A percentile compares a stretch with the other conserved stretches of the same genome.
Conservation (phyloP, 2,329 filamentous ascomycete species). For the Penicillium vulpinum region DNA sequence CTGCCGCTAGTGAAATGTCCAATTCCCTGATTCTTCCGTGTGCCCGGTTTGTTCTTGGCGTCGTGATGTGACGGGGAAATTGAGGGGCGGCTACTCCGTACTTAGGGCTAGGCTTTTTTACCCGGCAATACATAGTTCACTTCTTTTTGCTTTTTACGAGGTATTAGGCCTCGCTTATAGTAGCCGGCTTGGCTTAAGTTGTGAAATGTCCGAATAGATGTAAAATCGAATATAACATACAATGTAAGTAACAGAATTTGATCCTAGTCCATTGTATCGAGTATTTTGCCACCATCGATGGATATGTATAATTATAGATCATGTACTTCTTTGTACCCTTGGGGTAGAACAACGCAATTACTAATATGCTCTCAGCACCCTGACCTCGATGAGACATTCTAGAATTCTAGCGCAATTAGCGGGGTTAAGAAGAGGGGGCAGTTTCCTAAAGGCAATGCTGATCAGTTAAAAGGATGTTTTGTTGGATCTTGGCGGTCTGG, state of each 20-base stretch:
- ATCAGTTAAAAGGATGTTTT: background rate
- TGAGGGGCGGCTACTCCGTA: background rate
- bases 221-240: too few species aligned
- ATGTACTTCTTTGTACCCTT: background rate
- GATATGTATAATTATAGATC: background rate
- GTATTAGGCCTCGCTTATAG: background rate
- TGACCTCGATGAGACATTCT: background rate
- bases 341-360: background rate
- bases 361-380: background rate
- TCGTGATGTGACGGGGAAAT: background rate
- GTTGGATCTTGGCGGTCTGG: slow-evolving; percentile 7
- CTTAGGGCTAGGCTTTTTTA: background rate
- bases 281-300: background rate
- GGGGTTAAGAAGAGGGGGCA: background rate
- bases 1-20: background rate
- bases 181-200: background rate
- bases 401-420: background rate
- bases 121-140: background rate
- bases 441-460: background rate
- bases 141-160: background rate
- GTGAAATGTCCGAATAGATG: background rate
- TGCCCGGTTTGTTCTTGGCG: background rate
- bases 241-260: background rate
- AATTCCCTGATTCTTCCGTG: background rate
- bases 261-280: background rate